phyloP scores from a whole-genome alignment of 225 moss, liverwort and hornwort genomes.

The Physcomitrium patens region DNA sequence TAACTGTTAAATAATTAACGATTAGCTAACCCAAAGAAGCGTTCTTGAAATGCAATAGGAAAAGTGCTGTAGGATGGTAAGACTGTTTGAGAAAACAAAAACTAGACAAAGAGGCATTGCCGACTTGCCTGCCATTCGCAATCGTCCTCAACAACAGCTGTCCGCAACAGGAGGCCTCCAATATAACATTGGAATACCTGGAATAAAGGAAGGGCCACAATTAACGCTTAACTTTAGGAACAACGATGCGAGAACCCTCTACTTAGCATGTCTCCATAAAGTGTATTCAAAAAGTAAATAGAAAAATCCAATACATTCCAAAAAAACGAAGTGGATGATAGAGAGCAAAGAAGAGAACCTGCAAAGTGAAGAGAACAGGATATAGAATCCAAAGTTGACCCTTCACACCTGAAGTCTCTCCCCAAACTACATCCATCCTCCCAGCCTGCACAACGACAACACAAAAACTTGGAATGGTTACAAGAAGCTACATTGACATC shows the following conservation, averaged over 20 bases:
- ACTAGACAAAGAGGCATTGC: not conserved
- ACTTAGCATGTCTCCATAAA: not conserved
- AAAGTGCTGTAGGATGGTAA: not conserved
- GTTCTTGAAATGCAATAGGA: not conserved
- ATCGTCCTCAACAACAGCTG: conserved; percentile 69
- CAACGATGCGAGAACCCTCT: not conserved
- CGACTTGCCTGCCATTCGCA: conserved; percentile 87
- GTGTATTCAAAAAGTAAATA: not conserved
- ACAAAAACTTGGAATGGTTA: not conserved
- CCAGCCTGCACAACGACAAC: conserved; percentile 65
- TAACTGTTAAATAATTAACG: too few relatives aligned
- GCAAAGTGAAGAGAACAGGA: conserved; percentile 85
- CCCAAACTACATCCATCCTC: conserved; percentile 99
- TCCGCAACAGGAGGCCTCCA: conserved; percentile 72
- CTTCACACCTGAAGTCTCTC: conserved; percentile 92
- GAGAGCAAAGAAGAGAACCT: conserved; percentile 47
- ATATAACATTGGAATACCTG: conserved; percentile 88
- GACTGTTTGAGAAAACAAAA: not conserved
- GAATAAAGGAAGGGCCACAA: not conserved
- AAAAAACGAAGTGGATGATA: not conserved
- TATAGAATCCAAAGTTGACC: conserved; percentile 94
- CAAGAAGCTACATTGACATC: not conserved
- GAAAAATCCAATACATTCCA: not conserved
- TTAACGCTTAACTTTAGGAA: not conserved
- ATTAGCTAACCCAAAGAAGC: not conserved